Conservation (phyloP, 768 basidiomycete species). For the Cystofilobasidium ferigula region DNA sequence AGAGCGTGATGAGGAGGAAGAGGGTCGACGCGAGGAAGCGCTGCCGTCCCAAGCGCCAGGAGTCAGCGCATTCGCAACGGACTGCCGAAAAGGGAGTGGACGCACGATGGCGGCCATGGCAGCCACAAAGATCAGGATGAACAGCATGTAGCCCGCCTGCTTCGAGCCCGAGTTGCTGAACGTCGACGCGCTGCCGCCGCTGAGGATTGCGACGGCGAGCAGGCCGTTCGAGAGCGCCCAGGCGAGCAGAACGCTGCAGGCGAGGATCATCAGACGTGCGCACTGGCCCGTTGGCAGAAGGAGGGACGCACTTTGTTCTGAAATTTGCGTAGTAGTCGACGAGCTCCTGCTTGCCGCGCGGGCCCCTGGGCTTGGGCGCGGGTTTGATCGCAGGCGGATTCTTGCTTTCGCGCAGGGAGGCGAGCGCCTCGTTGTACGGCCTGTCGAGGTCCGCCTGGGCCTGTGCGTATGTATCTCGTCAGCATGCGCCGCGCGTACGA, state of each 20-base stretch:
- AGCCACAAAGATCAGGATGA: slow-evolving; percentile 18
- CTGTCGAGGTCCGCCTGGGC: slow-evolving; percentile 35
- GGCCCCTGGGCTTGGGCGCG: not conserved
- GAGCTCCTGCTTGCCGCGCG: slow-evolving; percentile 11
- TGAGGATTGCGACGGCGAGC: slow-evolving; percentile 36
- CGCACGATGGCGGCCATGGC: slow-evolving; percentile 17
- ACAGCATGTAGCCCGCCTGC: slow-evolving; percentile 21
- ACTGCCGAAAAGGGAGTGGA: not conserved
- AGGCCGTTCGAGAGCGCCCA: slow-evolving; percentile 38
- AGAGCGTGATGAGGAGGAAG: slow-evolving; percentile 15
- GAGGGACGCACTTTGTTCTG: slow-evolving; percentile 11
- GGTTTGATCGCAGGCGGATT: slow-evolving; percentile 3
- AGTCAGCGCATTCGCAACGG: not conserved
- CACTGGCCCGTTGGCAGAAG: not conserved
- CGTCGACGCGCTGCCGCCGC: slow-evolving; percentile 27
- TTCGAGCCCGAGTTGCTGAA: slow-evolving; percentile 12
- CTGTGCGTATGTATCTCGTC: slow-evolving; percentile 68
- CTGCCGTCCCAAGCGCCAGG: not conserved
- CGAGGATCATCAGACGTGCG: too few species aligned
- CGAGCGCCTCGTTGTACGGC: slow-evolving; percentile 19
- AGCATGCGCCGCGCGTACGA: slow-evolving; percentile 70
- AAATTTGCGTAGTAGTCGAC: slow-evolving; percentile 24
- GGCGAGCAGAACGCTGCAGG: slow-evolving; percentile 31
- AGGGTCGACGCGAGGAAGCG: slow-evolving; percentile 17
- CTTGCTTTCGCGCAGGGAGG: slow-evolving; percentile 9